These are phyloP conservation scores for Gymnopilus junonius DNA, from an alignment of 768 basidiomycete genomes.

Conservation along the genomic window DNA sequence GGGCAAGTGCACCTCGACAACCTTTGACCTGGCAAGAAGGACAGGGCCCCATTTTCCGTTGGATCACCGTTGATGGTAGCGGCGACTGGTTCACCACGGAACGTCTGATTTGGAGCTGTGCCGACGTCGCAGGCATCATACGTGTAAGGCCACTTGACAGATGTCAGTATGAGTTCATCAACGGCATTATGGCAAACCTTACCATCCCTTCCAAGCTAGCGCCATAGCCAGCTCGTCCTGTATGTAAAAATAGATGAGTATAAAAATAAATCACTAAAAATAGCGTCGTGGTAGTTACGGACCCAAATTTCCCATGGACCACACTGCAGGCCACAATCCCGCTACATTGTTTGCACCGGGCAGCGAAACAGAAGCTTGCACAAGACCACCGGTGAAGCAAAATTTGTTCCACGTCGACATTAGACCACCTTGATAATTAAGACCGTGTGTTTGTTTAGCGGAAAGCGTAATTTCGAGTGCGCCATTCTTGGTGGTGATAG, in stretches of 20 bases:
- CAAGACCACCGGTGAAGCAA: constrained; percentile 88
- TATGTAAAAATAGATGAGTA: constrained; percentile 1
- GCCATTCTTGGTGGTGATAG: constrained; percentile 75
- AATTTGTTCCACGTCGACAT: constrained; percentile 87
- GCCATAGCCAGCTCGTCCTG: constrained; percentile 86
- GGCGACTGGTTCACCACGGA: constrained; percentile 63
- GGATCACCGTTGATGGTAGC: constrained; percentile 67
- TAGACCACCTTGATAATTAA: constrained; percentile 77
- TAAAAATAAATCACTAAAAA: constrained; percentile 4
- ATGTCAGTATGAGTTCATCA: constrained; percentile 2
- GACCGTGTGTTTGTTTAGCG: constrained; percentile 65
- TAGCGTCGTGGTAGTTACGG: not conserved
- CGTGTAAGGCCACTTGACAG: constrained; percentile 74
- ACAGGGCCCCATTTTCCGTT: constrained; percentile 56
- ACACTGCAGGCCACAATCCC: constrained; percentile 82
- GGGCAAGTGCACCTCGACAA: constrained; percentile 89
- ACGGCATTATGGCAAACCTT: constrained; percentile 15
- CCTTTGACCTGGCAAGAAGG: constrained; percentile 87
- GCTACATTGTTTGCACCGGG: constrained; percentile 68
- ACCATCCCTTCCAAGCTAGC: constrained; percentile 83
- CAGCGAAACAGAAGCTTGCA: constrained; percentile 69
- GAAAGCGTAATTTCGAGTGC: constrained; percentile 76
- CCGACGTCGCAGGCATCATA: constrained; percentile 93
- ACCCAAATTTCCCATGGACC: constrained; percentile 85
- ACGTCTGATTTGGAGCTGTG: constrained; percentile 84